Conservation (phyloP, 1,284 basidiomycete species). For the Ceratobasidium sp. region DNA sequence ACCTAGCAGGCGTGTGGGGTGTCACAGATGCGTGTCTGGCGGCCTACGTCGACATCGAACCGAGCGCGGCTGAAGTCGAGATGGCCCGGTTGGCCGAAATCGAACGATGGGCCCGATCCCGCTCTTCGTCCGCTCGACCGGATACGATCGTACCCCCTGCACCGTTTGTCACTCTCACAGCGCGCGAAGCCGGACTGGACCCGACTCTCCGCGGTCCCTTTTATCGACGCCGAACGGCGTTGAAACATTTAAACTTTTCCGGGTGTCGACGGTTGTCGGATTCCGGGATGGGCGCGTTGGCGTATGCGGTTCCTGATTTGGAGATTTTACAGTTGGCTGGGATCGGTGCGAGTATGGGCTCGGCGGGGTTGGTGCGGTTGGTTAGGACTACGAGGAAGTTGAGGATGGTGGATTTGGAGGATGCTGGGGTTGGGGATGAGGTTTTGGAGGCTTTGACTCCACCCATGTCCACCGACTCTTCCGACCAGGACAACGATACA, state of each 20-base stretch:
- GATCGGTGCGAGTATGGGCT: slow-evolving; percentile 75
- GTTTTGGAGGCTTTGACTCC: slow-evolving; percentile 79
- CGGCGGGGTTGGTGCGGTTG: slow-evolving; percentile 80
- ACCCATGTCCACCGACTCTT: slow-evolving; percentile 1
- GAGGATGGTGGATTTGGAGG: slow-evolving; percentile 86
- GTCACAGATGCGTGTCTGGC: slow-evolving; percentile 45
- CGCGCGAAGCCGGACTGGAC: slow-evolving; percentile 76
- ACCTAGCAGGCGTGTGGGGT: slow-evolving; percentile 27
- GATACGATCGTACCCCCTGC: slow-evolving; percentile 13
- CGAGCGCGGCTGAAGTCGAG: slow-evolving; percentile 12
- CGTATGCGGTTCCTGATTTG: slow-evolving; percentile 79
- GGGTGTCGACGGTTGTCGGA: slow-evolving; percentile 82
- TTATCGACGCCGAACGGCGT: slow-evolving; percentile 72
- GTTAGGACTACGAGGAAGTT: slow-evolving; percentile 79
- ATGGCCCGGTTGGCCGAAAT: slow-evolving; percentile 14
- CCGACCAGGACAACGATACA: not conserved
- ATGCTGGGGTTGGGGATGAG: slow-evolving; percentile 79
- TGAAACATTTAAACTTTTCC: slow-evolving; percentile 86
- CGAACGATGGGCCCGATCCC: slow-evolving; percentile 13
- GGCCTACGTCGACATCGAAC: slow-evolving; percentile 16
- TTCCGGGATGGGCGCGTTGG: slow-evolving; percentile 73
- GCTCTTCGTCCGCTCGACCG: not conserved
- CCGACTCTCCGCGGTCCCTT: slow-evolving; percentile 66
- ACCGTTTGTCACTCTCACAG: slow-evolving; percentile 64
- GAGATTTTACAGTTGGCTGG: slow-evolving; percentile 87